Percentiles rank a stretch among this genome's conserved stretches.
phyloP scores from a whole-genome alignment of 2,329 filamentous ascomycete species.

The Chlorencoelia australis region DNA sequence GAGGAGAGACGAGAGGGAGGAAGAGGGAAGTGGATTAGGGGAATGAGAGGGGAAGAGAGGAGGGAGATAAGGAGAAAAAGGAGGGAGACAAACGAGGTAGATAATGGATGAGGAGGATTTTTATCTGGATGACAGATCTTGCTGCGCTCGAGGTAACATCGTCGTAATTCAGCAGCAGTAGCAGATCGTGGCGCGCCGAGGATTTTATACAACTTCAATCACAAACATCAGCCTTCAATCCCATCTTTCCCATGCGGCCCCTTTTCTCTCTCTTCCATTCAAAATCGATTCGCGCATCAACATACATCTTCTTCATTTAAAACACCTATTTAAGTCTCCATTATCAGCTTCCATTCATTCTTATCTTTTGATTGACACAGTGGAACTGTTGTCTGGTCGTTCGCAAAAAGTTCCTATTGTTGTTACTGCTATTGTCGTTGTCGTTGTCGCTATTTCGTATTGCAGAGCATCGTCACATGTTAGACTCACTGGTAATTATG shows the following conservation, averaged over 20 bases:
- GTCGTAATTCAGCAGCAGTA: slow-evolving; percentile 29
- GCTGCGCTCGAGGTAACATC: slow-evolving; percentile 31
- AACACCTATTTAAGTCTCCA: slow-evolving; percentile 19
- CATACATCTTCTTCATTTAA: slow-evolving; percentile 28
- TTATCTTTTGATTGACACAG: no score
- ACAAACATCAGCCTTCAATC: no score
- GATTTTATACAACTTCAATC: slow-evolving; percentile 29
- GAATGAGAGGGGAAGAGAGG: not conserved
- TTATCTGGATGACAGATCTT: slow-evolving; percentile 33
- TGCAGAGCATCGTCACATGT: slow-evolving; percentile 27
- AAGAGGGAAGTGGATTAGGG: not conserved
- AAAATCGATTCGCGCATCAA: no score
- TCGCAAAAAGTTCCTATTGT: no score
- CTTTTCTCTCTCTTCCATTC: no score
- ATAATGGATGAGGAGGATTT: slow-evolving; percentile 28
- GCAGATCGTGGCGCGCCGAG: slow-evolving; percentile 27
- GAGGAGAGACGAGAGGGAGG: not conserved
- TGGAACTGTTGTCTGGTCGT: no score
- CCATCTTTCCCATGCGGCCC: no score
- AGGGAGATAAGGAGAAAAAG: not conserved
- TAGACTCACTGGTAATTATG: slow-evolving; percentile 23
- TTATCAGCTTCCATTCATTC: not conserved
- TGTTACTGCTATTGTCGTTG: no score
- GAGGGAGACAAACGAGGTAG: slow-evolving; percentile 24
- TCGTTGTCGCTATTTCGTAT: no score